Conservation (phyloP, 129 eudicot species). For the Tagetes erecta region DNA sequence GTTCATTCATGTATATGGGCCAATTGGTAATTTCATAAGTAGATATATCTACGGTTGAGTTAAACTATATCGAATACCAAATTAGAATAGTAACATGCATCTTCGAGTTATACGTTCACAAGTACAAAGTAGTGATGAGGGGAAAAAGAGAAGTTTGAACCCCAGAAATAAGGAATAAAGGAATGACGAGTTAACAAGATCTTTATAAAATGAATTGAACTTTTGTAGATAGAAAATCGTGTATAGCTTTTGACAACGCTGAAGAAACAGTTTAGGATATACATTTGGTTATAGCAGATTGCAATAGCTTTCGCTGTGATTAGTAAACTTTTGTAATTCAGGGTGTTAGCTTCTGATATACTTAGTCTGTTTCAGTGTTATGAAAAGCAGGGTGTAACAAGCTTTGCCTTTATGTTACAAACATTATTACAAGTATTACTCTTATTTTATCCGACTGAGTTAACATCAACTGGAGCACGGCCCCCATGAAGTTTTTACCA, state of each 20-base stretch:
- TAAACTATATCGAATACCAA: neutral
- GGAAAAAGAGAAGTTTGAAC: neutral
- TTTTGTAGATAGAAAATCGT: constrained; percentile 7
- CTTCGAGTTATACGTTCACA: neutral
- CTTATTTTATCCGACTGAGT: neutral
- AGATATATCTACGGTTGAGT: neutral
- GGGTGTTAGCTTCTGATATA: neutral
- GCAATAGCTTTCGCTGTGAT: neutral
- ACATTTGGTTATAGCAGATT: neutral
- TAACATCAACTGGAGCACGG: neutral
- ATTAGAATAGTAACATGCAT: neutral
- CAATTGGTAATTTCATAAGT: neutral
- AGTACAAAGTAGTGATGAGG: neutral
- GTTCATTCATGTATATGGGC: neutral
- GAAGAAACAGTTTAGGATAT: neutral
- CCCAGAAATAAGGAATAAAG: neutral
- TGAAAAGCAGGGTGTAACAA: neutral
- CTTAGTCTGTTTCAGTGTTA: neutral
- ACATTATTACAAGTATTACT: neutral
- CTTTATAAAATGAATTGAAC: neutral
- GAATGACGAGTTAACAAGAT: neutral
- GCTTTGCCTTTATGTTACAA: neutral
- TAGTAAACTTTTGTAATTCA: constrained; percentile 1
- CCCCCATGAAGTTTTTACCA: neutral
- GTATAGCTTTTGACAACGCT: neutral